Evolutionary conservation across 371 early-diverging fungal genomes (phyloP).

Genomic region (Lichtheimia corymbifera): DNA sequence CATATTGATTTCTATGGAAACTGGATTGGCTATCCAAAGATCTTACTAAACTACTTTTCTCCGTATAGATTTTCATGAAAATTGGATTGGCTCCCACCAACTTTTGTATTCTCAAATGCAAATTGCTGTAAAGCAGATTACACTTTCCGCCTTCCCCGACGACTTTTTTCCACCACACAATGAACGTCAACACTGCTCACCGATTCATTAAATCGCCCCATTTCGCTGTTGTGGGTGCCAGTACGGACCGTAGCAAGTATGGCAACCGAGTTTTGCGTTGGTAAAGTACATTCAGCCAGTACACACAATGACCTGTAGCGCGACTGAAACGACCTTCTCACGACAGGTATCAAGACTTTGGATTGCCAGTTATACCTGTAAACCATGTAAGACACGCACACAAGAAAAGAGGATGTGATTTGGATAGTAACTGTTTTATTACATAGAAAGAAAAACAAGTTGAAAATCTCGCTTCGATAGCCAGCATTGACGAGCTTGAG

Average conservation of each 20-base stretch:
- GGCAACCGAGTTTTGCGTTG: constrained; percentile 80
- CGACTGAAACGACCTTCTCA: too few species aligned
- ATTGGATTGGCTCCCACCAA: too few species aligned
- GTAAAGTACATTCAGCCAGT: constrained; percentile 28
- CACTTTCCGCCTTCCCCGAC: too few species aligned
- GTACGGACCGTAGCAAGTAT: constrained; percentile 67
- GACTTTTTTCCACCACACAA: not conserved
- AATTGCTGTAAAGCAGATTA: too few species aligned
- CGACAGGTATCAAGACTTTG: constrained; percentile 39
- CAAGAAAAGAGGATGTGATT: not conserved
- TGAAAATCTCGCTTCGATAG: constrained; percentile 43
- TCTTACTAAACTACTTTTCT: too few species aligned
- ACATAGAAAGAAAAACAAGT: constrained; percentile 51
- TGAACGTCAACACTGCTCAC: constrained; percentile 21
- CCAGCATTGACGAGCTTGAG: constrained; percentile 47
- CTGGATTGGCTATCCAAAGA: too few species aligned
- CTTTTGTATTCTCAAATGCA: too few species aligned
- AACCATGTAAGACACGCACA: constrained; percentile 34
- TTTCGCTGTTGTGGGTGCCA: constrained; percentile 81
- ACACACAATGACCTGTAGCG: too few species aligned
- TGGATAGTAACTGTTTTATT: not conserved
- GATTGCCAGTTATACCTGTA: constrained; percentile 47
- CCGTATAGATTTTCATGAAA: too few species aligned
- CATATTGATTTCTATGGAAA: too few species aligned
- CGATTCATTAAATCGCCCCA: constrained; percentile 32